Evolutionary conservation across 306 rosid genomes (phyloP).

Genomic region (Parietaria judaica): DNA sequence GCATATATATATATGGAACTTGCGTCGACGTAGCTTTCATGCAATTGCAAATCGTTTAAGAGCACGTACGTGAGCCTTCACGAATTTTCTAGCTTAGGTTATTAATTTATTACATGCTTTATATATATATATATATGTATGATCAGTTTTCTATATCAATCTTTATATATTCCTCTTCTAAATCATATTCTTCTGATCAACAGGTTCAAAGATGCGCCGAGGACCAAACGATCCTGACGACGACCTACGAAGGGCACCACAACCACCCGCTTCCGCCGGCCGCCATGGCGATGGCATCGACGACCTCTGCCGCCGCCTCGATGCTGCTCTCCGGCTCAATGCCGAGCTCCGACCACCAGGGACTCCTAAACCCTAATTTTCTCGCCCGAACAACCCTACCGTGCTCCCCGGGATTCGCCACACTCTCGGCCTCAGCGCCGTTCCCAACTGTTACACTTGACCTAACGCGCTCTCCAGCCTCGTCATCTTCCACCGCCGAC

Average conservation of each 20-base stretch:
- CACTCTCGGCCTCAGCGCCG: constrained; percentile 68
- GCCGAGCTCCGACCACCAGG: constrained; percentile 42
- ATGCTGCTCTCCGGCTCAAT: constrained; percentile 66
- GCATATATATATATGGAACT: too few relatives aligned
- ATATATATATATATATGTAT: too few relatives aligned
- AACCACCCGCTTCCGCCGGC: constrained; percentile 76
- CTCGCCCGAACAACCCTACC: constrained; percentile 28
- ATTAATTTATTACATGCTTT: too few relatives aligned
- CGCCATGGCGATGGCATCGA: constrained; percentile 58
- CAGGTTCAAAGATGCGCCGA: constrained; percentile 77
- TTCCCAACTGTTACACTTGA: constrained; percentile 71
- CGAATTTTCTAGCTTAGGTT: too few relatives aligned
- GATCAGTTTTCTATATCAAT: too few relatives aligned
- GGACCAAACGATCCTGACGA: constrained; percentile 47
- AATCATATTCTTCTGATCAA: neutral
- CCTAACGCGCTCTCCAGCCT: constrained; percentile 31
- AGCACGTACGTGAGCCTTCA: too few relatives aligned
- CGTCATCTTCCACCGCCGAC: constrained; percentile 5
- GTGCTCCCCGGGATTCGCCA: constrained; percentile 37
- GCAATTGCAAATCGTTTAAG: too few relatives aligned
- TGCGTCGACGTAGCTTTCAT: too few relatives aligned
- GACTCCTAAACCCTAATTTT: constrained; percentile 26
- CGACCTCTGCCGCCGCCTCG: constrained; percentile 65
- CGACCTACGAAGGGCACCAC: constrained; percentile 75
- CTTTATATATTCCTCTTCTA: too few relatives aligned